Evolutionary conservation across 306 rosid species (phyloP), one percentile per base, ranked within the genome.

Genomic region (Canavalia gladiata): DNA sequence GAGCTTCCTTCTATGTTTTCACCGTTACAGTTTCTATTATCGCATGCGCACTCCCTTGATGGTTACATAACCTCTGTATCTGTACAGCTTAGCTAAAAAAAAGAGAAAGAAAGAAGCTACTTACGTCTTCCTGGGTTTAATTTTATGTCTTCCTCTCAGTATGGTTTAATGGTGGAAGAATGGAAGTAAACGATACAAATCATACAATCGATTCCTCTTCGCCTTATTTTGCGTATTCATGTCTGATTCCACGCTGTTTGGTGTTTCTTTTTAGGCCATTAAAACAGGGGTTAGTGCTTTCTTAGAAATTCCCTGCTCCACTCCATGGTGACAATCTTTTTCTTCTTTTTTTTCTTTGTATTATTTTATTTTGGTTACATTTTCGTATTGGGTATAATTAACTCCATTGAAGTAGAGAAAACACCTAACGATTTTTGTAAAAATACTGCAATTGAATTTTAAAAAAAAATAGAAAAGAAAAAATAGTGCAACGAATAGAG

Each of bases 71-170:
- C 25, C 25, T 18, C 25, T 18, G 25, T 18, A 18, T 18, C 25
- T 18, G 25, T 18, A 18, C 25, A 18, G 25, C 25, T 18, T 18
- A 18, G 25, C 25, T 18, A 18, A 18, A 18, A 18, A 4, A 52
- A 13, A 3, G 6, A 9, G 65, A 10, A 59, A 63, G 74, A 66
- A 42, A 54, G 33, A 54, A 54, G 18, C 1, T 41, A 41, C 31
- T 55, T 29, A 28, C 42, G 29, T 78, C 58, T 4, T 41, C 33
- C 39, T 35, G 10, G 71, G 31, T 8, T 54, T 54, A 4, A 54
- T 54, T 59, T 7, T 25, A 30, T 78, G 45, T 74, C 29, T 28
- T 55, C 55, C 75, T 10, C 31, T 71, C 33, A 64, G 2, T 37
- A 29, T 28, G 28, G 69, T n/a, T 64, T 28, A 2, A 28, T 43